Evolutionary conservation across 2,329 filamentous ascomycete genomes (phyloP).

Genomic region (Metarhizium sp.): DNA sequence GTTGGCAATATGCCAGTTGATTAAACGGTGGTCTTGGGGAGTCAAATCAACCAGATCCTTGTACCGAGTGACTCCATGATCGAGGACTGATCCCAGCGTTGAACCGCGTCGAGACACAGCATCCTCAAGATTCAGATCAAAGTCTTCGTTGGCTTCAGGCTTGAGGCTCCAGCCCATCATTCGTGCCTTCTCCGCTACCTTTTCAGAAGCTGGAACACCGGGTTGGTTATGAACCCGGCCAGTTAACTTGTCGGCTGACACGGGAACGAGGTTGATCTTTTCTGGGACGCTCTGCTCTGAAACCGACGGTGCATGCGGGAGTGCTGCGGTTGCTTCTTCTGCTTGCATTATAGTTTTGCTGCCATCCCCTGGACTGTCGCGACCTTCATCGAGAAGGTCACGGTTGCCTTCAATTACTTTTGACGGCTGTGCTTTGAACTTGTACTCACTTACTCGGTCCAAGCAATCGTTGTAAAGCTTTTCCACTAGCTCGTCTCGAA

Average conservation of each 20-base stretch:
- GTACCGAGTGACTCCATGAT: conserved; percentile 85
- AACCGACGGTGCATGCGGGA: conserved; percentile 44
- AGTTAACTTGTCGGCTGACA: conserved; percentile 59
- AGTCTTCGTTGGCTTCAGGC: conserved; percentile 48
- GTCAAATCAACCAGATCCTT: conserved; percentile 72
- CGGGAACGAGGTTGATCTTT: conserved; percentile 48
- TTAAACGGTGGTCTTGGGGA: conserved; percentile 75
- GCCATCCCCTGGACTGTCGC: conserved; percentile 64
- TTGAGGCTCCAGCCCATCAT: conserved; percentile 76
- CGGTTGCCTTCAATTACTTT: conserved; percentile 75
- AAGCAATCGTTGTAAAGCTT: conserved; percentile 91
- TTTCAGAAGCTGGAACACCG: conserved; percentile 57
- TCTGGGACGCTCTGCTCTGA: conserved; percentile 44
- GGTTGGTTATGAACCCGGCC: conserved; percentile 64
- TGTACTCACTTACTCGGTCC: conserved; percentile 83
- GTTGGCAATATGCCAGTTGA: conserved; percentile 98
- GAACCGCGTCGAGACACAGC: conserved; percentile 56
- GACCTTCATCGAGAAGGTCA: conserved; percentile 71
- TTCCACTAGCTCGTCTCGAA: conserved; percentile 75
- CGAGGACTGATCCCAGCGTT: conserved; percentile 83
- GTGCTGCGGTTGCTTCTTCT: conserved; percentile 59
- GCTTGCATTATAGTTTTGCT: conserved; percentile 60
- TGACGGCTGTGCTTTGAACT: conserved; percentile 62
- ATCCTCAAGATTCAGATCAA: conserved; percentile 61
- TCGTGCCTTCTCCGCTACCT: conserved; percentile 68